phyloP scores from a whole-genome alignment of 805 yeast genomes.

The Torulaspora gathmanii region DNA sequence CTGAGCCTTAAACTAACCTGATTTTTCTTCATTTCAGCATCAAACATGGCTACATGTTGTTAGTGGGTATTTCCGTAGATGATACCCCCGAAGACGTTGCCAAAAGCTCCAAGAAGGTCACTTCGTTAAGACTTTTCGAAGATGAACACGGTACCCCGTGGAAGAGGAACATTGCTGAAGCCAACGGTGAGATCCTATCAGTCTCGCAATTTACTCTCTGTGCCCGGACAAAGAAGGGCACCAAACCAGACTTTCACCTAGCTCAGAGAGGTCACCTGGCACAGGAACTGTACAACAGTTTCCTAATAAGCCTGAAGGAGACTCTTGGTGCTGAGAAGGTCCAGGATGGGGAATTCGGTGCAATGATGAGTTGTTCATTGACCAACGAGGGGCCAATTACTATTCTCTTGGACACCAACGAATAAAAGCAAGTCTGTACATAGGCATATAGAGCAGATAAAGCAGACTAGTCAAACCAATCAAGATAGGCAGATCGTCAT shows the following conservation, averaged over 20 bases:
- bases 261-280: conserved; percentile 79
- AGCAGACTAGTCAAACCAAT: too few relatives aligned
- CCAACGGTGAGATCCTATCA: conserved; percentile 68
- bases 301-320: conserved; percentile 44
- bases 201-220: conserved; percentile 91
- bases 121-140: conserved; percentile 69
- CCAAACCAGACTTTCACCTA: conserved; percentile 90
- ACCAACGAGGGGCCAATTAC: conserved; percentile 95
- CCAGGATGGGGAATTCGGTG: conserved; percentile 89
- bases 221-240: conserved; percentile 81
- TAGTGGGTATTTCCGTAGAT: conserved; percentile 77
- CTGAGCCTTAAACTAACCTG: conserved; percentile 1
- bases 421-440: conserved; percentile 19
- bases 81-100: conserved; percentile 74
- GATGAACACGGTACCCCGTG: conserved; percentile 68
- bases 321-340: conserved; percentile 63
- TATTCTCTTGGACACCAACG: conserved; percentile 68
- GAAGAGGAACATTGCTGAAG: conserved; percentile 64
- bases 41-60: conserved; percentile 65
- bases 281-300: conserved; percentile 42
- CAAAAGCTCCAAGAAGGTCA: conserved; percentile 61
- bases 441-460: background rate
- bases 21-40: conserved; percentile 39
- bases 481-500: background rate
- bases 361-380: conserved; percentile 91